A percentile compares a stretch with the other conserved stretches of the same genome.
These are phyloP conservation scores for Leccinum olivaceopallidum DNA, from an alignment of 768 basidiomycete species.

Conservation along the genomic window DNA sequence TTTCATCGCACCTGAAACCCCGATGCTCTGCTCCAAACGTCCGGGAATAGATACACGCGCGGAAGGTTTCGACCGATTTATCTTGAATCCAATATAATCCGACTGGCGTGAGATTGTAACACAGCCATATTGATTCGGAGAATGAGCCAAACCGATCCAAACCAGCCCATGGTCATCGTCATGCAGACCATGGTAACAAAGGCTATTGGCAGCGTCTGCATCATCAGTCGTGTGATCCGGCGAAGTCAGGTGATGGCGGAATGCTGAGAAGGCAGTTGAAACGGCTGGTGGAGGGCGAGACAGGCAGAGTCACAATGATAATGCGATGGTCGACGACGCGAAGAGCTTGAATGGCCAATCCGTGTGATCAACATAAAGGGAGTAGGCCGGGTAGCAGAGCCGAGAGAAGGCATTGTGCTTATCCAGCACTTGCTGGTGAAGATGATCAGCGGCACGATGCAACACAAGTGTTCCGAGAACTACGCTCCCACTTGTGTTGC, in stretches of 20 bases:
- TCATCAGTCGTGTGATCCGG: neutral
- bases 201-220: neutral
- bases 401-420: neutral
- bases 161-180: slow-evolving; percentile 1
- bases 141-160: slow-evolving; percentile 7
- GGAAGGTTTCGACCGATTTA: neutral
- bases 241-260: slow-evolving; percentile 13
- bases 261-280: neutral
- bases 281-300: neutral
- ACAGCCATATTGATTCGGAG: slow-evolving; percentile 6
- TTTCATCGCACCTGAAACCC: neutral
- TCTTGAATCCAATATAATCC: neutral
- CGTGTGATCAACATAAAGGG: too few relatives aligned
- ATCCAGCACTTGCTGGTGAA: neutral
- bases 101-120: neutral
- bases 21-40: neutral
- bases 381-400: neutral
- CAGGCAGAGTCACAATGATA: neutral
- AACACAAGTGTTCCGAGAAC: slow-evolving; percentile 45
- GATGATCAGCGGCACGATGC: slow-evolving; percentile 14
- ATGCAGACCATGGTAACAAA: neutral
- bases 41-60: neutral
- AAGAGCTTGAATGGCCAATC: neutral
- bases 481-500: slow-evolving; percentile 44
- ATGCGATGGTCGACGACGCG: neutral